Percentiles rank a stretch among this genome's conserved stretches.
These are phyloP conservation scores for Cucurbita argyrosperma DNA, from an alignment of 306 rosid species.

Conservation along the genomic window DNA sequence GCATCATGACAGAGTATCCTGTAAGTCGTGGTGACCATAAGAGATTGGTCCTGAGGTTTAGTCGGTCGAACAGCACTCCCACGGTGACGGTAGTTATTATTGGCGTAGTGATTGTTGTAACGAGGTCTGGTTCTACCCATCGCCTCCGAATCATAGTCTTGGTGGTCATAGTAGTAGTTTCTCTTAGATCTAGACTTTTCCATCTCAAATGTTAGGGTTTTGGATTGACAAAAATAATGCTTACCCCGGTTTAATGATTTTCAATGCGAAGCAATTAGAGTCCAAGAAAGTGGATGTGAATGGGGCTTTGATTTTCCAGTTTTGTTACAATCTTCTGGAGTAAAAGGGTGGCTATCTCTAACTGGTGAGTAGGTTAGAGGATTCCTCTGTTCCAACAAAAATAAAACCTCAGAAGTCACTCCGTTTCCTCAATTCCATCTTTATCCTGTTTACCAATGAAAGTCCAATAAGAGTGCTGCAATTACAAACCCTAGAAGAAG, in stretches of 20 bases:
- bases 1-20: slow-evolving; percentile 80
- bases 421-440: not conserved
- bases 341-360: not conserved
- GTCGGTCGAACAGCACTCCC: slow-evolving; percentile 21
- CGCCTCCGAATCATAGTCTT: slow-evolving; percentile 77
- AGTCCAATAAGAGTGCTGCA: not conserved
- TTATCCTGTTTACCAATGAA: not conserved
- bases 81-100: slow-evolving; percentile 36
- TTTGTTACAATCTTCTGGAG: not conserved
- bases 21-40: slow-evolving; percentile 56
- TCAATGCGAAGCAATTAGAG: slow-evolving; percentile 12
- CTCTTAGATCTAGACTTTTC: slow-evolving; percentile 99
- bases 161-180: slow-evolving; percentile 71
- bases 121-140: slow-evolving; percentile 68
- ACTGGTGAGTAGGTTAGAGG: not conserved
- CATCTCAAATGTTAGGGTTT: slow-evolving; percentile 28
- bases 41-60: slow-evolving; percentile 40
- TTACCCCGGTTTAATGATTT: not conserved
- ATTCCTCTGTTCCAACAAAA: not conserved
- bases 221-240: not conserved
- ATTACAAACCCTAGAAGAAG: not conserved
- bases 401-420: not conserved
- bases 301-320: slow-evolving; percentile 9
- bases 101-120: slow-evolving; percentile 58
- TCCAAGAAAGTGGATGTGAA: slow-evolving; percentile 7